Evolutionary conservation across 768 basidiomycete species (phyloP).

Genomic region (Mycena olivaceomarginata): DNA sequence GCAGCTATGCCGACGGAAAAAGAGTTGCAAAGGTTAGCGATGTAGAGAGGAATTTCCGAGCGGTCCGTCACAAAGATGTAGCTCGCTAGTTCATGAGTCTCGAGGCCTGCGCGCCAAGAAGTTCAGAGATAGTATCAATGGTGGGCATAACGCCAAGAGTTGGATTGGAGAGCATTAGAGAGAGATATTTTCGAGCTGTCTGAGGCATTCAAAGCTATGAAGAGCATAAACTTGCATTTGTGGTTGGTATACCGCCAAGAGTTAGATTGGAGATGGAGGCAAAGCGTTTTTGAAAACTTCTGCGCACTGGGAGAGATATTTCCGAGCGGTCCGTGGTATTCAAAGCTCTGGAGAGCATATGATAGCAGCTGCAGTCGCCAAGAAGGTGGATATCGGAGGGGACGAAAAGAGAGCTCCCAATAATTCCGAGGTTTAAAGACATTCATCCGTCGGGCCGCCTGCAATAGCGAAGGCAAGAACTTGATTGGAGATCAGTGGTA

Average conservation of each 20-base stretch:
- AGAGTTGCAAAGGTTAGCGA: neutral
- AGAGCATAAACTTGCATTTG: no score
- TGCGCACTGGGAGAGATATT: neutral
- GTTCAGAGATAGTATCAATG: neutral
- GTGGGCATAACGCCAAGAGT: neutral
- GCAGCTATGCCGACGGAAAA: neutral
- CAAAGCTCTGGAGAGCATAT: neutral
- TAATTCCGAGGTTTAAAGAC: neutral
- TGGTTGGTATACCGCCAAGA: no score
- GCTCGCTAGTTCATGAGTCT: neutral
- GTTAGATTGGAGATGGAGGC: neutral
- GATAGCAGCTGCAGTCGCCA: neutral
- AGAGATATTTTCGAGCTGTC: no score
- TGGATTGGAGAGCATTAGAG: no score
- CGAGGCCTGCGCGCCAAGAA: neutral
- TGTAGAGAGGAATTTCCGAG: neutral
- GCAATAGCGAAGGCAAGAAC: neutral
- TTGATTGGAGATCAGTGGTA: neutral
- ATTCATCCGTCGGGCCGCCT: neutral
- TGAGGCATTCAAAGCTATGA: no score
- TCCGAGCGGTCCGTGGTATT: conserved; percentile 5
- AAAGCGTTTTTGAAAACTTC: neutral
- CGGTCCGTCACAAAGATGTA: neutral
- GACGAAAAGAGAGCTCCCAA: neutral
- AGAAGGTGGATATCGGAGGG: neutral